Evolutionary conservation across 2,329 filamentous ascomycete species (phyloP), one percentile per base, ranked within the genome.

Genomic region (Pestalotiopsis sp.): DNA sequence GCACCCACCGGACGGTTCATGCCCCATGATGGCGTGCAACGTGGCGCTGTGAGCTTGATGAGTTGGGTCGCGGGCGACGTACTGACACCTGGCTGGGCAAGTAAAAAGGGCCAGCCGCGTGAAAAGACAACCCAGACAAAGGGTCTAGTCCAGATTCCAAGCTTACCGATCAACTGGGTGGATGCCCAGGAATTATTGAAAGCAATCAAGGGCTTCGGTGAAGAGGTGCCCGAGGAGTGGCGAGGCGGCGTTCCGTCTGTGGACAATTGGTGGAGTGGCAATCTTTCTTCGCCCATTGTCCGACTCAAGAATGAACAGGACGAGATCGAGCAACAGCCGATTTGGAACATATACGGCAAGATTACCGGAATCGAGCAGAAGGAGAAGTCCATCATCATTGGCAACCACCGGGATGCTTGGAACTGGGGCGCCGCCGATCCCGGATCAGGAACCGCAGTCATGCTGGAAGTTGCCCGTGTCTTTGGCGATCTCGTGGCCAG

Each of bases 401-500:
- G 96, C 64, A 98, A 94, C 78, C 95, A 97, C 77, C 93, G 96
- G 22, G 96, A 99, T 79, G 89, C 94, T 0, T 97, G 94, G 93
- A 92, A 92, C 65, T 93, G 96, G 75, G 96, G 96, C 66, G 93
- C 94, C 30, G 90, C 90, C 0, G 93, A 96, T 74, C 92, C 96
- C 1, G 93, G 94, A 71, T 92, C 92, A 66, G 96, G 95, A 35
- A 97, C 94, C 0, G 95, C 95, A 4, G 86, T 98, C 55, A 91
- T 99, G 86, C 86, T 98, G 66, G 96, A 99, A 81, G 85, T 98
- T 68, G 90, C 92, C 24, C 90, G 92, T 58, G 89, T 97, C 62
- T 93, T 99, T 74, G 94, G 94, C 55, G 89, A 93, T 70, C 86
- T 98, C 17, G 84, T 90, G 24, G 80, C 85, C 17, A 88, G 89